Evolutionary conservation across 164 flowering plant species (phyloP).

Genomic region (Stephania yunnanensis): DNA sequence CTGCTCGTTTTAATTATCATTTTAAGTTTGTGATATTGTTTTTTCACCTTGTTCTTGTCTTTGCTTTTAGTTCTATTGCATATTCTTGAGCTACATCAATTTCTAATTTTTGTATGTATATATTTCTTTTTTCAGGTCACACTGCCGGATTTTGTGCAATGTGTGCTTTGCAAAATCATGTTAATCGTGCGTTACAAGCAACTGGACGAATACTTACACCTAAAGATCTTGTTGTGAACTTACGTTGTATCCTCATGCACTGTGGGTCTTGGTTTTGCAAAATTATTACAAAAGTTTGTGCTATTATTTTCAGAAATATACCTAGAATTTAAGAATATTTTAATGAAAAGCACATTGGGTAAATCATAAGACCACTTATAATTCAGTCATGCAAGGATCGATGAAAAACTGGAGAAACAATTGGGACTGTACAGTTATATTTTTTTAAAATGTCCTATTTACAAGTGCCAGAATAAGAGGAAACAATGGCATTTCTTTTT

Average conservation of each 20-base stretch:
- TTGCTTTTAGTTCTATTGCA: background rate
- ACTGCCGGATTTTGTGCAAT: conserved; percentile 92
- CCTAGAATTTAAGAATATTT: background rate
- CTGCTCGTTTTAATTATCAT: no score
- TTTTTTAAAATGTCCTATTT: no score
- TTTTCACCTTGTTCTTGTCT: background rate
- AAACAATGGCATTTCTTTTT: background rate
- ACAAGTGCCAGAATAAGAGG: background rate
- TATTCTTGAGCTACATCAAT: background rate
- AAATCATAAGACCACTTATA: background rate
- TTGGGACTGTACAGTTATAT: background rate
- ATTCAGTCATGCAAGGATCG: background rate
- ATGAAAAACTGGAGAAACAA: background rate
- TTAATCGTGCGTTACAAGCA: conserved; percentile 74
- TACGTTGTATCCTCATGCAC: conserved; percentile 74
- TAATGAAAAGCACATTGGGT: background rate
- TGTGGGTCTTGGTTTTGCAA: conserved; percentile 5
- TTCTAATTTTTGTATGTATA: background rate
- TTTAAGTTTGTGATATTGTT: background rate
- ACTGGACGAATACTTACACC: conserved; percentile 87
- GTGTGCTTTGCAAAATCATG: conserved; percentile 96
- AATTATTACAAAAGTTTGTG: background rate
- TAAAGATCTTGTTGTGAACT: conserved; percentile 77
- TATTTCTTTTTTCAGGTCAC: conserved; percentile 49
- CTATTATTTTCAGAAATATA: background rate